A percentile compares a stretch with the other conserved stretches of the same genome.
Evolutionary conservation across 176 grass and related monocot species (phyloP).

Genomic region (Metroxylon sagu): DNA sequence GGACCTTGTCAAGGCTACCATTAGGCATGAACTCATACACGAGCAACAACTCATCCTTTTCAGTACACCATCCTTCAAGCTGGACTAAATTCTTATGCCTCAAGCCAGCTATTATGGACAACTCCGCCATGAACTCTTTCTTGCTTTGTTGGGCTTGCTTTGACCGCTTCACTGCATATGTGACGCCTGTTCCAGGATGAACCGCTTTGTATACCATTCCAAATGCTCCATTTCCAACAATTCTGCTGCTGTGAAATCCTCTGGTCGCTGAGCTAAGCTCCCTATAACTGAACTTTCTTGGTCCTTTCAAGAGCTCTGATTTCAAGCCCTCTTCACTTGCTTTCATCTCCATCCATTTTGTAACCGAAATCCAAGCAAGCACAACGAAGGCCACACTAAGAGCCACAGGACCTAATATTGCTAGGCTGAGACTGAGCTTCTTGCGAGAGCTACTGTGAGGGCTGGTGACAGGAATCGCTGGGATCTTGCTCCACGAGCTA

Average conservation of each 20-base stretch:
- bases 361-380: slow-evolving; percentile 48
- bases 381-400: slow-evolving; percentile 38
- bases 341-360: slow-evolving; percentile 34
- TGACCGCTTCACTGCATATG: slow-evolving; percentile 66
- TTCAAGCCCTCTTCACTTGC: slow-evolving; percentile 20
- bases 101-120: slow-evolving; percentile 71
- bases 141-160: slow-evolving; percentile 76
- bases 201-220: slow-evolving; percentile 76
- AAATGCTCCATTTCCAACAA: slow-evolving; percentile 74
- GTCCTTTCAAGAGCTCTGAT: slow-evolving; percentile 54
- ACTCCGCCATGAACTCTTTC: slow-evolving; percentile 72
- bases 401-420: slow-evolving; percentile 49
- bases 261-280: slow-evolving; percentile 60
- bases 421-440: slow-evolving; percentile 38
- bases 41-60: slow-evolving; percentile 60
- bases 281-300: slow-evolving; percentile 76
- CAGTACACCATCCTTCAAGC: slow-evolving; percentile 77
- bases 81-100: slow-evolving; percentile 90
- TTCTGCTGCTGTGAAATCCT: slow-evolving; percentile 62
- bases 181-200: slow-evolving; percentile 13
- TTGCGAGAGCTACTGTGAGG: slow-evolving; percentile 12
- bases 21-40: slow-evolving; percentile 96
- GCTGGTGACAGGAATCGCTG: neutral
- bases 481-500: slow-evolving; percentile 3
- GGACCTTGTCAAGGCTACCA: slow-evolving; percentile 68